Base-by-base conservation (phyloP, 2,329 filamentous ascomycete species). In the Tolypocladium tundrense region DNA sequence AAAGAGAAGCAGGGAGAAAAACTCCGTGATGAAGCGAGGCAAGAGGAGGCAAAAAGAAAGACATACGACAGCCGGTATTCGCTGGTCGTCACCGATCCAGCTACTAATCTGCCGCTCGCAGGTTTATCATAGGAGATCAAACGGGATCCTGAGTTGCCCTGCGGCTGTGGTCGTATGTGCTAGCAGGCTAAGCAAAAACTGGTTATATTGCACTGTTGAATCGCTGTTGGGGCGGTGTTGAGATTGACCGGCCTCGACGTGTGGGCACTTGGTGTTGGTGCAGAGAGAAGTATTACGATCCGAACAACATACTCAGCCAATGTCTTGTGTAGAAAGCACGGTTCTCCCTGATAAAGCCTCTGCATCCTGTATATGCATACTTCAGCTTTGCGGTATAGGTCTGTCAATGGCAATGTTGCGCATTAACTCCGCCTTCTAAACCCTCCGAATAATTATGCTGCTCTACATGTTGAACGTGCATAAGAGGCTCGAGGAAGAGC, bases 51-150 rank as follows among this genome's bases (percentile, higher is more conserved):
- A 33, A 50, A 50, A 33, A 11, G 4, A 33, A 33, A 52, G 53
- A 60, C 60, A 61, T 61, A 63, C 61, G 58, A 58, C 60, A 62
- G 60, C 56, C 48, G 59, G 58, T 55, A 59, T 62, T 62, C 59
- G 57, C 60, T 62, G 57, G 60, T 57, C 59, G 60, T 61, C 60
- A 57, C 58, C 41, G 19, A 42, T 42, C 42, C 42, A 45, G 42
- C 42, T 61, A 60, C 58, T 61, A 61, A 54, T 61, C 59, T 60
- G 54, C 59, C 59, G 52, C 59, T 62, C 54, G 48, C 51, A 59
- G 59, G 40, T 59, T 60, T 56, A 58, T 58, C 35, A 42, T 51
- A 33, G 57, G 58, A 54, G 59, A 60, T 54, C 60, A 21, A 53
- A 62, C 60, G 60, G 56, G 61, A 60, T 56, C 56, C 60, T 50